These are phyloP conservation scores for Myotisia sp. DNA, from an alignment of 2,329 filamentous ascomycete genomes.

Conservation along the genomic window DNA sequence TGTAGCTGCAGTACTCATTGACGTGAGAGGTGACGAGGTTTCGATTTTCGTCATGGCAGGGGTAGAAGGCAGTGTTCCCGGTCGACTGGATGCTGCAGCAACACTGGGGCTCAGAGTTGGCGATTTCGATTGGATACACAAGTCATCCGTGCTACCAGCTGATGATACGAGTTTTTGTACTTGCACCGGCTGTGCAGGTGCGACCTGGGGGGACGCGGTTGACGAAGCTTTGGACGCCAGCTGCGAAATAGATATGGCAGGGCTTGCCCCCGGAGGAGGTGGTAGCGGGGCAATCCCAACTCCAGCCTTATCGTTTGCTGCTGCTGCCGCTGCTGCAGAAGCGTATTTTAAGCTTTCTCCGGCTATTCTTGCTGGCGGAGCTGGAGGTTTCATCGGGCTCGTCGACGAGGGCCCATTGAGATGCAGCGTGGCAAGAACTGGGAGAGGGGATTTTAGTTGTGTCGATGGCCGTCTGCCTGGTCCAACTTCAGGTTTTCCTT, in stretches of 20 bases:
- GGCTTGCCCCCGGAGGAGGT: constrained; percentile 57
- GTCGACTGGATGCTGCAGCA: constrained; percentile 24
- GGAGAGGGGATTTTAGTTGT: constrained; percentile 84
- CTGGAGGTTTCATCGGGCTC: constrained; percentile 71
- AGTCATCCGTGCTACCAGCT: constrained; percentile 28
- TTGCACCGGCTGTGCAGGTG: constrained; percentile 36
- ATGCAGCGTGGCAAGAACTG: constrained; percentile 82
- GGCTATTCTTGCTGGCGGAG: constrained; percentile 62
- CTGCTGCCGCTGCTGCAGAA: constrained; percentile 84
- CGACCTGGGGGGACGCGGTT: constrained; percentile 42
- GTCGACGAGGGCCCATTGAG: constrained; percentile 36
- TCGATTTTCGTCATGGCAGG: constrained; percentile 36
- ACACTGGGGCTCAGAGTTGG: constrained; percentile 36
- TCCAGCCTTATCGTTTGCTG: constrained; percentile 72
- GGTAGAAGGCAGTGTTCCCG: constrained; percentile 32
- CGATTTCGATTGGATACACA: constrained; percentile 35
- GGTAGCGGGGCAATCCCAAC: constrained; percentile 89
- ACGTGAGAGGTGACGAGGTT: constrained; percentile 15
- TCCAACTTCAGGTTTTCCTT: constrained; percentile 46
- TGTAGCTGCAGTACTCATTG: constrained; percentile 29
- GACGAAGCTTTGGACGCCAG: constrained; percentile 41
- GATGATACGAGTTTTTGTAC: constrained; percentile 24
- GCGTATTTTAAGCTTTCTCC: constrained; percentile 93
- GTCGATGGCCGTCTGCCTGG: constrained; percentile 60
- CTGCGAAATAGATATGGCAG: constrained; percentile 37